Base-by-base conservation (phyloP, 2,329 filamentous ascomycete species). In the Camillea tinctor region DNA sequence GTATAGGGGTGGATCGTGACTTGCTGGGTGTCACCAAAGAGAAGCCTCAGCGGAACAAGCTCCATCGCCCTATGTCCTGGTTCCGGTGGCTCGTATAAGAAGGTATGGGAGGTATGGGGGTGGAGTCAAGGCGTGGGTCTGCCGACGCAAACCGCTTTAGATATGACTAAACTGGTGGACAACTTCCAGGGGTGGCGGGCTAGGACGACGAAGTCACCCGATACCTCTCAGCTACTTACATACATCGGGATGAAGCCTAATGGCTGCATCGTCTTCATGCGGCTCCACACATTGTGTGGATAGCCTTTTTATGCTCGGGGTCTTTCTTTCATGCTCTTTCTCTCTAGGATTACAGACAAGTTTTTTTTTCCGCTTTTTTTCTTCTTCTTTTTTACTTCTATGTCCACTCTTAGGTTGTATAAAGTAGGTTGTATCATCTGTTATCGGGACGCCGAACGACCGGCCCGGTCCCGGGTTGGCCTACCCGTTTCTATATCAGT, bases 401-500 rank as follows among this genome's bases (percentile, higher is more conserved):
- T 60, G 50, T 56, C n/a, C n/a, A n/a, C n/a, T n/a, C 48, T 50
- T 60, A 30, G 7, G 26, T 11, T 30, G 26, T 30, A 11, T 30
- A 30, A 11, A 11, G 7, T 9, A 49, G 9, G 44, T 49, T 19
- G 58, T 61, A 54, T 64, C 60, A 64, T 49, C 56, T 49, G 48
- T 40, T 53, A 24, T 58, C 55, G 56, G 62, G 64, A 68, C 60
- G 58, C 63, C 65, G 62, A 58, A 52, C 52, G 59, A 64, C 63
- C 60, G 63, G 49, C 54, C 64, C 53, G 58, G 58, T 22, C n/a
- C 54, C 57, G 59, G 50, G 54, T 64, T n/a, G 36, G 54, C 58
- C 36, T 55, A 53, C 56, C 56, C 24, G 44, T 48, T 40, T 53
- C 62, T 57, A 74, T 73, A 74, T 73, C 84, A 95, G 80, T 96